These are phyloP conservation scores for Dryas octopetala DNA, from an alignment of 306 rosid species.

Conservation along the genomic window DNA sequence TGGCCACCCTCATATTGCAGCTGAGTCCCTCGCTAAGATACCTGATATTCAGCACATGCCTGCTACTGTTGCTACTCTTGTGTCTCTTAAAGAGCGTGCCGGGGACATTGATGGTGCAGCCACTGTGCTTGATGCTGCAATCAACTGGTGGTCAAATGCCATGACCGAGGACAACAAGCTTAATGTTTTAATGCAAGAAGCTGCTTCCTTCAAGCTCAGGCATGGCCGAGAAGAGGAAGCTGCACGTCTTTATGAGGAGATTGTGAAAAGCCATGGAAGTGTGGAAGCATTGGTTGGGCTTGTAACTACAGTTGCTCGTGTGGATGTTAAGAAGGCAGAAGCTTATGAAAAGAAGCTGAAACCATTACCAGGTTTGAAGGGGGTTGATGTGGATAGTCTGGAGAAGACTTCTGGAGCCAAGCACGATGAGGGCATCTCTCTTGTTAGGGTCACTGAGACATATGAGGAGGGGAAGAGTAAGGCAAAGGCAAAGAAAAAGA, in stretches of 20 bases:
- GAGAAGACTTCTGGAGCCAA: slow-evolving; percentile 87
- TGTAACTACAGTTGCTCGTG: slow-evolving; percentile 71
- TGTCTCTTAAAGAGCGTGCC: slow-evolving; percentile 82
- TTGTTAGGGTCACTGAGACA: slow-evolving; percentile 46
- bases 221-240: slow-evolving; percentile 89
- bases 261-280: slow-evolving; percentile 80
- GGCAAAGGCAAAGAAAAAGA: slow-evolving; percentile 80
- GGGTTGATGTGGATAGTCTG: slow-evolving; percentile 77
- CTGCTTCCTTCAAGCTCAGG: slow-evolving; percentile 84
- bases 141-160: slow-evolving; percentile 93
- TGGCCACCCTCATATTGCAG: slow-evolving; percentile 83
- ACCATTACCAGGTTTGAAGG: slow-evolving; percentile 76
- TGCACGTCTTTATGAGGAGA: slow-evolving; percentile 73
- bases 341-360: slow-evolving; percentile 78
- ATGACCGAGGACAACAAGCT: slow-evolving; percentile 87
- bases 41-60: slow-evolving; percentile 89
- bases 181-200: slow-evolving; percentile 74
- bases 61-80: slow-evolving; percentile 93
- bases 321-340: slow-evolving; percentile 88
- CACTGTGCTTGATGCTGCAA: slow-evolving; percentile 80
- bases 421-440: slow-evolving; percentile 55
- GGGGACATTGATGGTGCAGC: slow-evolving; percentile 89
- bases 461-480: slow-evolving; percentile 72
- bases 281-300: slow-evolving; percentile 86
- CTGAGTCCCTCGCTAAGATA: slow-evolving; percentile 79